Base-by-base conservation (phyloP, 371 early-diverging fungal species). In the Quaeritorhiza haematococci region DNA sequence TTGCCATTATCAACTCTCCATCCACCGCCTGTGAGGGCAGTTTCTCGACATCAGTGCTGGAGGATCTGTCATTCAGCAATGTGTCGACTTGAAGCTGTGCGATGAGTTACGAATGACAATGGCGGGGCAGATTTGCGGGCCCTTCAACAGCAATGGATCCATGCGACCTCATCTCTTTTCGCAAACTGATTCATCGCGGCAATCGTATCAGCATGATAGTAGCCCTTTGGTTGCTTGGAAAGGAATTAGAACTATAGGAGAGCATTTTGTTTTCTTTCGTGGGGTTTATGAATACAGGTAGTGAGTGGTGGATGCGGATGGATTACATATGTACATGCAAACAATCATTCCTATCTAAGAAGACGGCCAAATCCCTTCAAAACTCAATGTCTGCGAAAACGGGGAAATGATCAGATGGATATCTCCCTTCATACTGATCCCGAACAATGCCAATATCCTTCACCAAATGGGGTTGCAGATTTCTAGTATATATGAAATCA, bases 91-190 rank as follows among this genome's bases (percentile, higher is more conserved):
- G 13, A 48, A 53, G 30, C 52, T 63, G 2, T 27, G 63, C 21
- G 68, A 67, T 33, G 68, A 67, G 53, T n/a, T 67, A 28, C 38
- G 68, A 33, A 35, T 55, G 23, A 67, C 68, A 17, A 63, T 59
- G 48, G 48, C 53, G 4, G 64, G 64, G 23, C 68, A 67, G 30
- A 41, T 67, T n/a, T 50, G 45, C 2, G 47, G 64, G 42, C 15
- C 23, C 0, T 23, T 15, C 10, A 57, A 41, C 38, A 17, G 38
- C 10, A 34, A 19, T 15, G 64, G 63, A 23, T 2, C n/a, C 4
- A 19, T 4, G 3, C 27, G 68, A 26, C 68, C 68, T 5, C 32
- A 52, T 3, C 43, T 67, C 17, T 61, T 67, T 29, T 38, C 52
- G 6, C 6, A 27, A n/a, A 6, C 8, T n/a, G 44, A 34, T 2